phyloP scores from a whole-genome alignment of 257 asterid genomes.

The Penstemon barbatus region DNA sequence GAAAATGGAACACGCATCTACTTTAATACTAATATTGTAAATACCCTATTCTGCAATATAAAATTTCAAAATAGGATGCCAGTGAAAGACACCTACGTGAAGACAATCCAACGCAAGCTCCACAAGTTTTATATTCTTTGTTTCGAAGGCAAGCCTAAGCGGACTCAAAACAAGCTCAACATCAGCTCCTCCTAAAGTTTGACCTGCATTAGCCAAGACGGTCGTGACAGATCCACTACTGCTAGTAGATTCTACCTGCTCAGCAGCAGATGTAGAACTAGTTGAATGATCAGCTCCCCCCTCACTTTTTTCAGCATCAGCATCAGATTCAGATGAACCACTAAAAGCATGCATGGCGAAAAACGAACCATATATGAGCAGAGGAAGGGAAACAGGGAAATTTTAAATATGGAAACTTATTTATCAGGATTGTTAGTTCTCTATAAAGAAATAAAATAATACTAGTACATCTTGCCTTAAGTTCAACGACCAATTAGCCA shows the following conservation, averaged over 20 bases:
- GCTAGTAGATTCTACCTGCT: slow-evolving; percentile 47
- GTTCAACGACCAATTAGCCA: slow-evolving; percentile 13
- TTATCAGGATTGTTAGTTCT: slow-evolving; percentile 8
- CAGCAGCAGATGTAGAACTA: slow-evolving; percentile 42
- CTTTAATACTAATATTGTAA: slow-evolving; percentile 21
- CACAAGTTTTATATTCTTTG: slow-evolving; percentile 75
- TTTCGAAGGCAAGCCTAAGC: slow-evolving; percentile 85
- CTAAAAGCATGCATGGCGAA: slow-evolving; percentile 35
- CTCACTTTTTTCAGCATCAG: slow-evolving; percentile 46
- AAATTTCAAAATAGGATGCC: slow-evolving; percentile 21
- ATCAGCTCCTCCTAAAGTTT: slow-evolving; percentile 77
- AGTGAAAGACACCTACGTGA: slow-evolving; percentile 69
- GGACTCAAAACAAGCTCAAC: slow-evolving; percentile 90
- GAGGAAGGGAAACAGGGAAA: slow-evolving; percentile 25
- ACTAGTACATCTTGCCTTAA: slow-evolving; percentile 13
- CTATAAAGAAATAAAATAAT: slow-evolving; percentile 3
- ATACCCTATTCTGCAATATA: slow-evolving; percentile 18
- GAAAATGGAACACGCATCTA: slow-evolving; percentile 21
- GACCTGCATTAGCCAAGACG: slow-evolving; percentile 78
- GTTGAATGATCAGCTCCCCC: slow-evolving; percentile 43
- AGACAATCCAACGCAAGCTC: slow-evolving; percentile 99
- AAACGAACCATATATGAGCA: slow-evolving; percentile 25
- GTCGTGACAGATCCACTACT: slow-evolving; percentile 47
- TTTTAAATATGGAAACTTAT: slow-evolving; percentile 6
- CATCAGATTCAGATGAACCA: slow-evolving; percentile 55